Conservation (phyloP, 495 filamentous ascomycete species). For the Podospora fimiseda region DNA sequence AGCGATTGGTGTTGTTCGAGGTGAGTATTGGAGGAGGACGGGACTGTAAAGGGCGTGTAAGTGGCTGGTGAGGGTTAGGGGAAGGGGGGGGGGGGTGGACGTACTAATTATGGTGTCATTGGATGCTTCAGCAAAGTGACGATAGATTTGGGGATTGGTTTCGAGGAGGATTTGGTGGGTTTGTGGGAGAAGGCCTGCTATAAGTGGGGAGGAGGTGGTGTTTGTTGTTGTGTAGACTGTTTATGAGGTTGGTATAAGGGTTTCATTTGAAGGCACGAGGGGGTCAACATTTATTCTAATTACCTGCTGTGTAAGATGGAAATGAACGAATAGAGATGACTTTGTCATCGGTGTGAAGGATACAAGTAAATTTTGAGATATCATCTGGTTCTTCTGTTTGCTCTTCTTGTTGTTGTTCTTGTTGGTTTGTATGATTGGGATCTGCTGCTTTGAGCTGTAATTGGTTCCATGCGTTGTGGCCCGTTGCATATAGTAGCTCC, state of each 20-base stretch:
- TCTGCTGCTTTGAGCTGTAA: no score
- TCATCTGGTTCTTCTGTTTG: constrained; percentile 32
- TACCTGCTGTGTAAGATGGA: constrained; percentile 37
- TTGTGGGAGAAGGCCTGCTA: constrained; percentile 15
- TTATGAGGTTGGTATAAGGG: not conserved
- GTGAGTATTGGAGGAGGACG: constrained; percentile 6
- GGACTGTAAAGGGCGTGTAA: not conserved
- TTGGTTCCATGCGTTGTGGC: constrained; percentile 48
- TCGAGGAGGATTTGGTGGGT: constrained; percentile 8
- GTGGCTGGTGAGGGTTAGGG: not conserved
- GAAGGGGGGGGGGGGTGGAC: not conserved
- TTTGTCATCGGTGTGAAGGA: constrained; percentile 25
- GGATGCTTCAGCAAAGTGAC: constrained; percentile 19
- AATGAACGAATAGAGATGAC: constrained; percentile 25
- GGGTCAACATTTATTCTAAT: no score
- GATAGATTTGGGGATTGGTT: constrained; percentile 1
- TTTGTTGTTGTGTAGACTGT: no score
- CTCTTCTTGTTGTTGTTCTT: not conserved
- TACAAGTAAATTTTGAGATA: constrained; percentile 29
- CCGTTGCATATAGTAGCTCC: constrained; percentile 45
- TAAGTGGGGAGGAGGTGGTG: not conserved
- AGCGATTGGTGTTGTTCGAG: constrained; percentile 25
- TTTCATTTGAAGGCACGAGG: not conserved
- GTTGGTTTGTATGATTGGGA: constrained; percentile 17
- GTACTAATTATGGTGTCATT: constrained; percentile 21